Base-by-base conservation (phyloP, 768 basidiomycete genomes). In the Amanita subjunquillea region DNA sequence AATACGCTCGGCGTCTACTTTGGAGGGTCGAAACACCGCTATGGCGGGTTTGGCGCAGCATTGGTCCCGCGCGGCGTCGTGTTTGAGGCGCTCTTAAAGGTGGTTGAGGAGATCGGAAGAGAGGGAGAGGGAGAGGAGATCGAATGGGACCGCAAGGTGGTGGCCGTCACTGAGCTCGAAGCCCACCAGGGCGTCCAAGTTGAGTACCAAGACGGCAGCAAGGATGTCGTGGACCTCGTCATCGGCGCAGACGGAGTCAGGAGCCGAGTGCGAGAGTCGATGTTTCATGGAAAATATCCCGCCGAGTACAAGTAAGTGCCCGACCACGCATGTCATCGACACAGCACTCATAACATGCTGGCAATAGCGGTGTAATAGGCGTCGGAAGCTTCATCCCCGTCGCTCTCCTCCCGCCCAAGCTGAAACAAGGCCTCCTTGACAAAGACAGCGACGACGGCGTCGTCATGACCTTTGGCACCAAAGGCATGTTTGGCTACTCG, bases 331-430 rank as follows among this genome's bases (percentile, higher is more conserved):
- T 30, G 8, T 1, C 29, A 8, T 30, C 29, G 7, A 32, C 10
- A 12, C 2, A 1, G 32, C 12, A 32, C 32, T 32, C 32, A 32
- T 10, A 30, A 27, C 23, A 4, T 4, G 23, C 6, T 1, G 8
- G 8, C 17, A 8, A 30, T 8, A 70, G 69, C 40, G 67, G 70
- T 22, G 23, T 25, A 25, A 25, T 25, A 25, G 23, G 23, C 23
- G 23, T 4, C 23, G 23, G 23, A 4, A 25, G 23, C 4, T 25
- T 25, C 23, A 4, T 25, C 2, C 23, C 23, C 23, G 23, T 25
- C 23, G 23, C 23, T 25, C 23, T 2, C 23, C 23, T 25, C 23
- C 23, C 23, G 23, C 23, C 23, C 23, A 2, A 25, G 23, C 23
- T 4, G 23, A 25, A 25, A 25, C 4, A 25, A 25, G 23, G 23